These are phyloP conservation scores for Elaeis guineensis DNA, from an alignment of 176 grass and related monocot species.

Conservation along the genomic window DNA sequence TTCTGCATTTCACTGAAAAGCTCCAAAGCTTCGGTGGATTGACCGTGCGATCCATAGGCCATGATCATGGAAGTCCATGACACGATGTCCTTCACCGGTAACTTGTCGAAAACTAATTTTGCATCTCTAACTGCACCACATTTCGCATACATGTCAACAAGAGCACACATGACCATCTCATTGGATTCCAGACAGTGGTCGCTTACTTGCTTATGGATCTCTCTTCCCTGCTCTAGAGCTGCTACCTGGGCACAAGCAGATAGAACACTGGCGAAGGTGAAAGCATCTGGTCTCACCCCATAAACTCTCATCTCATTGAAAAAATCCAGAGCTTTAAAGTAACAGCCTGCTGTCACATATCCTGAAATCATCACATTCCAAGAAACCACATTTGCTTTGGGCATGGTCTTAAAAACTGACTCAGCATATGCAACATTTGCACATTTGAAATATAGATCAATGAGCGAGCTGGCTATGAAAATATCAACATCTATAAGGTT, in stretches of 20 bases:
- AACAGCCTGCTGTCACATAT: constrained; percentile 9
- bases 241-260: constrained; percentile 18
- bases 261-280: constrained; percentile 8
- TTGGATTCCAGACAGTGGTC: constrained; percentile 6
- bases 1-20: constrained; percentile 24
- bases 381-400: constrained; percentile 10
- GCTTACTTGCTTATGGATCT: constrained; percentile 15
- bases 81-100: constrained; percentile 9
- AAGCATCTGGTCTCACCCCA: not conserved
- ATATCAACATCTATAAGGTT: constrained; percentile 11
- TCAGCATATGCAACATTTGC: not conserved
- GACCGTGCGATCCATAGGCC: constrained; percentile 26
- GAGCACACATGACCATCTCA: constrained; percentile 18
- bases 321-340: constrained; percentile 15
- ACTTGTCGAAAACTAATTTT: constrained; percentile 13
- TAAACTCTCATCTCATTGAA: constrained; percentile 5
- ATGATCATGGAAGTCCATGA: constrained; percentile 29
- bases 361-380: constrained; percentile 30
- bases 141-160: constrained; percentile 28
- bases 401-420: constrained; percentile 12
- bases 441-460: constrained; percentile 22
- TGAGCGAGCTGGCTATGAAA: constrained; percentile 11
- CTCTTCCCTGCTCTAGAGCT: constrained; percentile 17
- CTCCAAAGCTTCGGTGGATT: constrained; percentile 6
- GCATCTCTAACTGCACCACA: constrained; percentile 22